Evolutionary conservation across 768 basidiomycete species (phyloP), one percentile per base, ranked within the genome.

Genomic region (Leccinum rimulosum): DNA sequence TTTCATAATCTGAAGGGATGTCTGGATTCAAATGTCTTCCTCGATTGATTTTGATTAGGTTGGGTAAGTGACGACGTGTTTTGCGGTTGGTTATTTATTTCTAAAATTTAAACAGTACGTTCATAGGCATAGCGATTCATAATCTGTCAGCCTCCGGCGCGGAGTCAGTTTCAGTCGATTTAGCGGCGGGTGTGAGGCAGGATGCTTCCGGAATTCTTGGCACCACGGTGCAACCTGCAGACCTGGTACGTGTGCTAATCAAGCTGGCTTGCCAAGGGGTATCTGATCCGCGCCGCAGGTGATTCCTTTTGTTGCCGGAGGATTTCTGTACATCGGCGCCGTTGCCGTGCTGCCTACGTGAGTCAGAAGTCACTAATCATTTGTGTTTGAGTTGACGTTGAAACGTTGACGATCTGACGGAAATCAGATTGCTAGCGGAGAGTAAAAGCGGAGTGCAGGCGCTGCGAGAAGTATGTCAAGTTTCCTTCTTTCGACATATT

Each of bases 271-370:
- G 55, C 36, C 52, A 65, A 67, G 55, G 22, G 22, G 30, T 54
- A 52, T 30, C 57, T 66, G 27, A 52, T 56, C 47, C 36, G 61
- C 38, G 61, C 33, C 56, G 60, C 64, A 93, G 91, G 90, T 93
- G 50, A 92, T 93, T 62, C 91, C 91, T 15, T 92, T 91, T 69
- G 91, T 93, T 49, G 91, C 92, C 35, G 92, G 92, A 63, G 93
- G 93, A 17, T 97, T 95, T 77, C 77, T 96, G 67, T 95, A 95
- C 75, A 95, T 96, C 69, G 94, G 93, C 28, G 91, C 91, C 31
- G 94, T 95, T 57, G 92, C 93, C 51, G 93, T 95, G 60, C 77
- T 95, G 60, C 93, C 93, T 66, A 91, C 89, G 91, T 93, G 81
- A 69, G 89, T 65, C 81, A 19, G 28, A 30, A 35, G 25, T 59